Evolutionary conservation across 345 rosid species (phyloP).

Genomic region (Arabidopsis arenosa): DNA sequence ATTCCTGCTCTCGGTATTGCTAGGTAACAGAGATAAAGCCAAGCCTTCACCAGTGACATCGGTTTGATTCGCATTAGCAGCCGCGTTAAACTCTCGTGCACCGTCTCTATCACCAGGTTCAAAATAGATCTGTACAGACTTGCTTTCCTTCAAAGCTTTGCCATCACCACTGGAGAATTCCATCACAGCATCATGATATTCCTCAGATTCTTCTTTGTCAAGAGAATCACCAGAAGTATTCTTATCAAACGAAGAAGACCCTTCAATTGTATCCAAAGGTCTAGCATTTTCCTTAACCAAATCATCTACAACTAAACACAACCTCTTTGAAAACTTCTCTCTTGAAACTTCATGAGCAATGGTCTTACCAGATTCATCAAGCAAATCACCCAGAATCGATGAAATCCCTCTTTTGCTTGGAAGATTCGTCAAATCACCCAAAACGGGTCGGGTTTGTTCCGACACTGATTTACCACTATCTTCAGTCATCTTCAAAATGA

Average conservation of each 20-base stretch:
- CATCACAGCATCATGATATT: constrained; percentile 41
- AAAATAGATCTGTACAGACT: constrained; percentile 34
- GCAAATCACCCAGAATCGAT: constrained; percentile 45
- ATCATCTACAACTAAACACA: constrained; percentile 56
- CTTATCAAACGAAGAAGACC: constrained; percentile 30
- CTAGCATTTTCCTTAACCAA: constrained; percentile 47
- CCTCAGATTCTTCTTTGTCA: constrained; percentile 33
- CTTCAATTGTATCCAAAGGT: constrained; percentile 17
- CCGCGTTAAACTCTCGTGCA: constrained; percentile 38
- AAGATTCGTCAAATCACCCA: constrained; percentile 63
- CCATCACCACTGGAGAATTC: constrained; percentile 42
- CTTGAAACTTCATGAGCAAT: constrained; percentile 32
- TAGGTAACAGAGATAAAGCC: constrained; percentile 27
- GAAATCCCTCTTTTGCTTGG: constrained; percentile 57
- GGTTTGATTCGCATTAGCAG: constrained; percentile 22
- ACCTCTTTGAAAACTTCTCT: constrained; percentile 47
- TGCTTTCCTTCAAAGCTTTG: constrained; percentile 40
- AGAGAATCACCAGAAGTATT: constrained; percentile 33
- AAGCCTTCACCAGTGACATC: constrained; percentile 31
- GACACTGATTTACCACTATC: constrained; percentile 46
- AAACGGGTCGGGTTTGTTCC: constrained; percentile 42
- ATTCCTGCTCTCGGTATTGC: constrained; percentile 44
- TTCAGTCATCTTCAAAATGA: constrained; percentile 56
- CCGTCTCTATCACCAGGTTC: constrained; percentile 44
- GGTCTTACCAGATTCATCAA: constrained; percentile 41